Base-by-base conservation (phyloP, 768 basidiomycete species). In the Boletus tylopilopsis region DNA sequence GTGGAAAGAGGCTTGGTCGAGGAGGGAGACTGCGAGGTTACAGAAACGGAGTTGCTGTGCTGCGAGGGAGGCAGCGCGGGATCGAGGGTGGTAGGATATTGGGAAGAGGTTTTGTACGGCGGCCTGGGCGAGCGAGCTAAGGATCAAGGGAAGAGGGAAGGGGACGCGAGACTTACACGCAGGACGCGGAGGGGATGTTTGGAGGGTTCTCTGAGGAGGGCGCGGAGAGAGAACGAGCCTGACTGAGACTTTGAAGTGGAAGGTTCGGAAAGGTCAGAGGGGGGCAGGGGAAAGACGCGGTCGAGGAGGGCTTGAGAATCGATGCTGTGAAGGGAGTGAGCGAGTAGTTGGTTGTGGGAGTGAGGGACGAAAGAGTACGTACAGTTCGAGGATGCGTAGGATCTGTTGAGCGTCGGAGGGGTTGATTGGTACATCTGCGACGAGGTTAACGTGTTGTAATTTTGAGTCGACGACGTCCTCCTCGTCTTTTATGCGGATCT, bases 271-370 rank as follows among this genome's bases (percentile, higher is more conserved):
- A 33, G 21, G 30, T 43, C 64, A 7, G 57, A 54, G 45, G 71
- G 63, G 19, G 72, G 71, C 21, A 82, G 70, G 32, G 83, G 80
- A 62, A 87, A 85, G 54, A 87, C 84, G 57, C 89, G 84, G 73
- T 91, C 88, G 10, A 92, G 80, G 5, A 92, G 73, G 40, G 83
- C 86, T 56, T 88, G 87, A 0, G 76, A 76, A 65, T 92, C 90
- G 52, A 81, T 70, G 57, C 86, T 87, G 32, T 19, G 37, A 30
- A 30, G 29, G 40, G 37, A 44, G 53, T 6, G 32, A 37, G 58
- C 47, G 42, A 36, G 30, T 25, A 30, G 27, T 23, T 6, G 42
- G 34, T 12, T 33, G 22, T 18, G 2, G 12, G 24, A 21, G 22
- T n/a, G n/a, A n/a, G n/a, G n/a, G n/a, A n/a, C n/a, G n/a, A n/a